Evolutionary conservation across 495 filamentous ascomycete species (phyloP).

Genomic region (Xanthoparmelia taractica): DNA sequence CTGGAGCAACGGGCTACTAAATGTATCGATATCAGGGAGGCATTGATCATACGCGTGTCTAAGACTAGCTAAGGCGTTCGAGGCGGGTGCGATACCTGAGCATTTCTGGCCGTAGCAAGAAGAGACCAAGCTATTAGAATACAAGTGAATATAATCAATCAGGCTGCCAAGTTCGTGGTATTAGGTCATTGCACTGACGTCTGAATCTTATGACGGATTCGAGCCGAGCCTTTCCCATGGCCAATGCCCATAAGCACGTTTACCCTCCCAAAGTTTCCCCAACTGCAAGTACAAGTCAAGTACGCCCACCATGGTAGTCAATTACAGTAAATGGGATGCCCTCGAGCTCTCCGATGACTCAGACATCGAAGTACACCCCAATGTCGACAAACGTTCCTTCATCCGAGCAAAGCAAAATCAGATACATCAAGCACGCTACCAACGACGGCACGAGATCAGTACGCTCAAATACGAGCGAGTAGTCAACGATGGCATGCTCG

Average conservation of each 20-base stretch:
- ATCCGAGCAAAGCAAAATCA: slow-evolving; percentile 97
- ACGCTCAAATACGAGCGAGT: slow-evolving; percentile 88
- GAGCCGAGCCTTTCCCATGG: not conserved
- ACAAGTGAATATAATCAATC: not conserved
- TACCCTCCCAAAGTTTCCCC: not conserved
- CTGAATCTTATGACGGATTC: slow-evolving; percentile 1
- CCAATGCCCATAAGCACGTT: not conserved
- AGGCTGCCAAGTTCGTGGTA: not conserved
- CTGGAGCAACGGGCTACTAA: slow-evolving; percentile 64
- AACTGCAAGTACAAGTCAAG: not conserved
- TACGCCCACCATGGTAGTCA: slow-evolving; percentile 62
- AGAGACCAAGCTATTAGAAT: not conserved
- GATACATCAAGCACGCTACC: slow-evolving; percentile 80
- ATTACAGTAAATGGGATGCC: slow-evolving; percentile 96
- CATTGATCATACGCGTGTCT: not conserved
- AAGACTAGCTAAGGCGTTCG: slow-evolving; percentile 10
- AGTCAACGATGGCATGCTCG: slow-evolving; percentile 83
- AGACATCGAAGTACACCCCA: slow-evolving; percentile 96
- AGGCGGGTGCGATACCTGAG: slow-evolving; percentile 11
- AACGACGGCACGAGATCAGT: slow-evolving; percentile 79
- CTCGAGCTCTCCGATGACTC: slow-evolving; percentile 96
- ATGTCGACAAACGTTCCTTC: slow-evolving; percentile 97
- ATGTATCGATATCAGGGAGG: not conserved
- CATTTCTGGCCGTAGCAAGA: not conserved
- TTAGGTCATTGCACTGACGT: not conserved